These are phyloP conservation scores for Aspergillus aculeatinus DNA, from an alignment of 2,329 filamentous ascomycete species.

Conservation along the genomic window DNA sequence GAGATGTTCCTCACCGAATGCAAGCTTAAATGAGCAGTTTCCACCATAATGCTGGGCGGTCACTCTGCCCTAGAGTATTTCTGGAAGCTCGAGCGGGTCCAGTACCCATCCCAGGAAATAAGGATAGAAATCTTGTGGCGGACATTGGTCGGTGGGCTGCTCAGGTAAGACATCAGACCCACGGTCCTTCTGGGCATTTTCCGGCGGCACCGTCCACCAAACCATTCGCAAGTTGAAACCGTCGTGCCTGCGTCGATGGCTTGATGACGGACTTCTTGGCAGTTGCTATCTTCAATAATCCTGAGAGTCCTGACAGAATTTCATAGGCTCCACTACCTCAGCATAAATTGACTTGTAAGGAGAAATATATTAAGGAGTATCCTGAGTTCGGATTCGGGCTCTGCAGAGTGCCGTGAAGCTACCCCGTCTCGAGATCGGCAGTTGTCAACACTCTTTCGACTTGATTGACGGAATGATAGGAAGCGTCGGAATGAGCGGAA, in stretches of 20 bases:
- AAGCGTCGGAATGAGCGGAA: background rate
- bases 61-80: background rate
- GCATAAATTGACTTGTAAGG: background rate
- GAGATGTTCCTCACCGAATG: background rate
- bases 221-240: background rate
- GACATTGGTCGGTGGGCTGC: background rate
- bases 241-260: background rate
- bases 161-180: background rate
- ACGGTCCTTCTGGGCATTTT: background rate
- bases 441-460: background rate
- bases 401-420: background rate
- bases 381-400: background rate
- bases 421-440: background rate
- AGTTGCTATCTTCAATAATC: background rate
- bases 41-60: background rate
- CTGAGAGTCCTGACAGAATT: background rate
- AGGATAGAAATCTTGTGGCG: background rate
- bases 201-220: background rate
- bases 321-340: background rate
- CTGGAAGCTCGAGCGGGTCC: background rate
- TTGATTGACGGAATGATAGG: background rate
- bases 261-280: background rate
- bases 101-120: background rate
- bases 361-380: background rate
- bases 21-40: background rate